Evolutionary conservation across 352 stramenopile species (phyloP).

Genomic region (Globisporangium abappressorium): DNA sequence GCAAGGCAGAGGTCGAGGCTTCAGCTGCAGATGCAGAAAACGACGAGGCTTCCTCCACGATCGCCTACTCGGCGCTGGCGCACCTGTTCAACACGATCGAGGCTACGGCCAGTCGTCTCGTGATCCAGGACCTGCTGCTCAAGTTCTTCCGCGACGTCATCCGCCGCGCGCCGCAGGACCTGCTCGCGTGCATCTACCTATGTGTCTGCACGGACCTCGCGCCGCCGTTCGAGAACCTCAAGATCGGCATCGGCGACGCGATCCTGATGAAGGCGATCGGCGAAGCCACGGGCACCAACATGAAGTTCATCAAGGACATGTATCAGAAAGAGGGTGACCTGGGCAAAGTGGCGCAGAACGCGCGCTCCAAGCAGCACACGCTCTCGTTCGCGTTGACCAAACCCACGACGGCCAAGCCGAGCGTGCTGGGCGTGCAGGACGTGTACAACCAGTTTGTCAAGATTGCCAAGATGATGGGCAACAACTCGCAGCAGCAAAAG

Average conservation of each 20-base stretch:
- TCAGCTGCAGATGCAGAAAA: no score
- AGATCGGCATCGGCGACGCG: slow-evolving; percentile 97
- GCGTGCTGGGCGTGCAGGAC: slow-evolving; percentile 84
- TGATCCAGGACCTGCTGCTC: slow-evolving; percentile 85
- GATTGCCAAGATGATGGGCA: slow-evolving; percentile 94
- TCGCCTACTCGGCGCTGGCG: slow-evolving; percentile 60
- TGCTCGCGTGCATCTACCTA: slow-evolving; percentile 90
- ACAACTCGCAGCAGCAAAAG: slow-evolving; percentile 96
- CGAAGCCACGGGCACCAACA: slow-evolving; percentile 89
- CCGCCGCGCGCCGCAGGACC: slow-evolving; percentile 65
- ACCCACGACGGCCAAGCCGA: slow-evolving; percentile 68
- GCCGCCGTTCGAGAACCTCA: slow-evolving; percentile 95
- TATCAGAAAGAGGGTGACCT: slow-evolving; percentile 97
- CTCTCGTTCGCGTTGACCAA: slow-evolving; percentile 66
- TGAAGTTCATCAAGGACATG: slow-evolving; percentile 94
- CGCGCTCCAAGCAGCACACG: slow-evolving; percentile 92
- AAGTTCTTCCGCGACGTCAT: slow-evolving; percentile 86
- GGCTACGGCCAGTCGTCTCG: slow-evolving; percentile 59
- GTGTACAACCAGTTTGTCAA: slow-evolving; percentile 90
- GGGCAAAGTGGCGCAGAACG: slow-evolving; percentile 93
- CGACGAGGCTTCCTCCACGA: neutral
- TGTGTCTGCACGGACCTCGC: slow-evolving; percentile 91
- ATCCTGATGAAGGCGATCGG: slow-evolving; percentile 98
- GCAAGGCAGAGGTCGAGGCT: slow-evolving; percentile 3
- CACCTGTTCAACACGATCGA: slow-evolving; percentile 81